Percentiles rank a stretch among this genome's conserved stretches.
Evolutionary conservation across 345 rosid genomes (phyloP).

Genomic region (Acer campestre): DNA sequence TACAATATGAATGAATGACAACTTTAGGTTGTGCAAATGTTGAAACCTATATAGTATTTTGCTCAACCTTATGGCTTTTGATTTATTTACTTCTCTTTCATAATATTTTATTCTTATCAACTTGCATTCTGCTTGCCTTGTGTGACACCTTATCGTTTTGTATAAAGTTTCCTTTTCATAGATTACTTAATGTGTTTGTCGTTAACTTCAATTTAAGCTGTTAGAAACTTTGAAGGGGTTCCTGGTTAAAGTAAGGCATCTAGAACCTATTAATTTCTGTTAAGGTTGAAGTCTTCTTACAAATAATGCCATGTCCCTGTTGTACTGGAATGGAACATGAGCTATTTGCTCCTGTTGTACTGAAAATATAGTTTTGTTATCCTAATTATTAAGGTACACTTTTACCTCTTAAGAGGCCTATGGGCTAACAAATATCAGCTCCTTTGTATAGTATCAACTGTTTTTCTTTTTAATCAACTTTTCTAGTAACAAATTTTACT

Average conservation of each 20-base stretch:
- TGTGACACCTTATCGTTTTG: neutral
- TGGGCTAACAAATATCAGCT: neutral
- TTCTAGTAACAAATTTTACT: neutral
- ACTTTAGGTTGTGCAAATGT: conserved; percentile 1
- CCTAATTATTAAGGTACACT: neutral
- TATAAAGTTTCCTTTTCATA: neutral
- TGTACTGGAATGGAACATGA: neutral
- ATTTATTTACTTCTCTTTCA: neutral
- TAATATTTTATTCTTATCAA: neutral
- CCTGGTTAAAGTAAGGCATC: neutral
- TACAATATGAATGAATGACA: neutral
- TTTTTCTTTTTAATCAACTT: neutral
- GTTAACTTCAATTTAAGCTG: neutral
- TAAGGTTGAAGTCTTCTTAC: neutral
- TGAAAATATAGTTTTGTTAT: neutral
- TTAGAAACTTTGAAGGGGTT: neutral
- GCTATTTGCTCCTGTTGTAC: neutral
- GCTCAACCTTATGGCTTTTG: neutral
- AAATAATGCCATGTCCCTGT: neutral
- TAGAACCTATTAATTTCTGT: neutral
- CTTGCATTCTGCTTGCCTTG: neutral
- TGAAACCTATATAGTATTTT: neutral
- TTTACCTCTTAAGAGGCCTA: neutral
- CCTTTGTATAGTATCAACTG: neutral
- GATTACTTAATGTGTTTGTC: neutral